Percentiles rank a stretch among this genome's conserved stretches.
phyloP scores from a whole-genome alignment of 768 basidiomycete species.

The Kwoniella mangroviensis region DNA sequence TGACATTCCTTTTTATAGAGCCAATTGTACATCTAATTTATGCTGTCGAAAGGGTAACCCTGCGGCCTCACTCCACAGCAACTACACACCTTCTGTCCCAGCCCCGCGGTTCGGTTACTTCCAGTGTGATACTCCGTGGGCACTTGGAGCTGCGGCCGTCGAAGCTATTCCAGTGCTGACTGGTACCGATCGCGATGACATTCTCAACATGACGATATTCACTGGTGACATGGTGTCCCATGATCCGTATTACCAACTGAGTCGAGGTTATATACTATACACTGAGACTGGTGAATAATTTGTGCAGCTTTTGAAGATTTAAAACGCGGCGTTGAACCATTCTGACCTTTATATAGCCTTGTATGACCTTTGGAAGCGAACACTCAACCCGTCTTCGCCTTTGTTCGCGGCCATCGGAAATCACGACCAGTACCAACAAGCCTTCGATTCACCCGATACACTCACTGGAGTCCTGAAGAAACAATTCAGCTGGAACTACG shows the following conservation, averaged over 20 bases:
- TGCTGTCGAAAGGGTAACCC: constrained; percentile 67
- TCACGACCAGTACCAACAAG: constrained; percentile 74
- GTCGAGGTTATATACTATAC: constrained; percentile 15
- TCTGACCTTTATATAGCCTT: constrained; percentile 59
- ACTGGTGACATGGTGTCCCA: constrained; percentile 78
- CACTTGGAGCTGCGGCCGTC: constrained; percentile 67
- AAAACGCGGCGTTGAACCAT: not conserved
- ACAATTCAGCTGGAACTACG: constrained; percentile 67
- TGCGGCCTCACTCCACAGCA: constrained; percentile 59
- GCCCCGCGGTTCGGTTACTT: constrained; percentile 74
- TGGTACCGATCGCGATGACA: constrained; percentile 64
- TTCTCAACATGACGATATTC: constrained; percentile 70
- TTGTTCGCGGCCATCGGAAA: constrained; percentile 77
- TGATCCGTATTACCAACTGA: constrained; percentile 68
- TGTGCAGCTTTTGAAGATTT: not conserved
- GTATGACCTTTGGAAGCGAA: constrained; percentile 70
- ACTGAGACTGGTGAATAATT: constrained; percentile 20
- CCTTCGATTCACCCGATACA: constrained; percentile 35
- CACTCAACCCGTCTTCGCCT: constrained; percentile 67
- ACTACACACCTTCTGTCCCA: constrained; percentile 63
- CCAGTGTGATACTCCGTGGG: constrained; percentile 69
- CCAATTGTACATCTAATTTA: constrained; percentile 69
- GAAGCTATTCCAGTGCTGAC: constrained; percentile 71
- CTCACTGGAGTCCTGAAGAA: constrained; percentile 24
- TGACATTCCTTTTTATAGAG: constrained; percentile 47